Base-by-base conservation (phyloP, 2,329 filamentous ascomycete genomes). In the Aspergillus aculeatinus region DNA sequence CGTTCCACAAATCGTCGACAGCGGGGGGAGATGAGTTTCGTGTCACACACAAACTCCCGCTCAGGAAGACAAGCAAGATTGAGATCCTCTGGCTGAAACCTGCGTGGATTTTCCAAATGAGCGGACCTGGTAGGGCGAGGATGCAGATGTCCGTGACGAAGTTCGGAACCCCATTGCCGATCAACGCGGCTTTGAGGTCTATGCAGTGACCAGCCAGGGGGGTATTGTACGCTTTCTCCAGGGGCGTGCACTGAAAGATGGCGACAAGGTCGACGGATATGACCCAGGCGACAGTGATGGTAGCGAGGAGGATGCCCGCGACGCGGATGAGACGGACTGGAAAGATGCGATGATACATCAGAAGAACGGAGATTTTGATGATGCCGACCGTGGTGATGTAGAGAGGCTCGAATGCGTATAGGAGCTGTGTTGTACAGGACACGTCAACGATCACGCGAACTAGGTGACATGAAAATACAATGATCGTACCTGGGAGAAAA, bases 321-420 rank as follows among this genome's bases (percentile, higher is more conserved):
- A 58, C 27, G 23, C 49, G 49, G 31, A 58, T 52, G 16, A 27
- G 47, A 39, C 35, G 56, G 12, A 58, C 49, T 25, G 56, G 49
- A 23, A 58, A 58, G 16, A 58, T 58, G 23, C 56, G 56, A 21
- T 58, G 25, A 31, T 58, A 58, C 56, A 58, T 58, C 16, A 58
- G 49, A 21, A 58, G 56, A 33, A 58, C 56, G 33, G 56, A 58
- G 16, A 58, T 23, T 19, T 58, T 53, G 27, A 58, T 58, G 35
- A 58, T 21, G 16, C 48, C 56, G n/a, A 48, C 49, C 9, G 33
- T 27, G 5, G 56, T 48, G 25, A 58, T 58, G n/a, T 58, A 58
- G 1, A 58, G 14, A 2, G 55, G 55, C 12, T 58, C 55, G 29
- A 58, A 58, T 11, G n/a, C 55, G 21, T 52, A 58, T 27, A 58